Conservation (phyloP, 169 alveolate genomes). For the Fabrea salina region DNA sequence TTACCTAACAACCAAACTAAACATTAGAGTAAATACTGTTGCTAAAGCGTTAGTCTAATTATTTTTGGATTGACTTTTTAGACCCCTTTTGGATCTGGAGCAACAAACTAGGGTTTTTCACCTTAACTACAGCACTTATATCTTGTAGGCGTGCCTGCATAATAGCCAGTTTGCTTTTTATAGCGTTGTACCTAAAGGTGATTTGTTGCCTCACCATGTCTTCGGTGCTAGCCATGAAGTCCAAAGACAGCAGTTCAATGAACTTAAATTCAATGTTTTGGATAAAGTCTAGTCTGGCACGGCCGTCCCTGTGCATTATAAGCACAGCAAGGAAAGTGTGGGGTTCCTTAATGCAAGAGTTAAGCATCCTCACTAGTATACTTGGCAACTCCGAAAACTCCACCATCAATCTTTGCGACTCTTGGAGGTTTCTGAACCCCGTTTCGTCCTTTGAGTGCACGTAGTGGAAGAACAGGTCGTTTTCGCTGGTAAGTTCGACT, state of each 20-base stretch:
- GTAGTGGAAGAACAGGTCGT: constrained; percentile 93
- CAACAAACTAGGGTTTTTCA: constrained; percentile 86
- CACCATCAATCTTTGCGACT: constrained; percentile 89
- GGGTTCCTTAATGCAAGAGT: constrained; percentile 92
- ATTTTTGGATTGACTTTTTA: constrained; percentile 54
- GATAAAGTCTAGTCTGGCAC: constrained; percentile 85
- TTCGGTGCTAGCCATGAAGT: constrained; percentile 88
- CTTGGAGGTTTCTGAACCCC: constrained; percentile 82
- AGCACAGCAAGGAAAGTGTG: constrained; percentile 87
- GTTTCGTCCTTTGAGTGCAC: constrained; percentile 72
- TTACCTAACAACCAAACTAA: background rate
- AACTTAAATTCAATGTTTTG: constrained; percentile 93
- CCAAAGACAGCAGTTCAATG: constrained; percentile 88
- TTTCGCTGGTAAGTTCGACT: constrained; percentile 89
- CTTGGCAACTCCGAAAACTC: constrained; percentile 86
- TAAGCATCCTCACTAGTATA: constrained; percentile 89
- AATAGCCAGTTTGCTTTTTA: constrained; percentile 80
- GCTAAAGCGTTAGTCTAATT: no score
- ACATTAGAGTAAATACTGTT: background rate
- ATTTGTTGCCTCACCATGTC: constrained; percentile 87
- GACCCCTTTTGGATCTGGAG: constrained; percentile 81
- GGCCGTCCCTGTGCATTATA: constrained; percentile 81
- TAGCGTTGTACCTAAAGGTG: constrained; percentile 86
- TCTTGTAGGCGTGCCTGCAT: constrained; percentile 85
- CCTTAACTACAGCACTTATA: constrained; percentile 68